These are phyloP conservation scores for Fusarium nematophilum DNA, from an alignment of 2,329 filamentous ascomycete species.

Conservation along the genomic window DNA sequence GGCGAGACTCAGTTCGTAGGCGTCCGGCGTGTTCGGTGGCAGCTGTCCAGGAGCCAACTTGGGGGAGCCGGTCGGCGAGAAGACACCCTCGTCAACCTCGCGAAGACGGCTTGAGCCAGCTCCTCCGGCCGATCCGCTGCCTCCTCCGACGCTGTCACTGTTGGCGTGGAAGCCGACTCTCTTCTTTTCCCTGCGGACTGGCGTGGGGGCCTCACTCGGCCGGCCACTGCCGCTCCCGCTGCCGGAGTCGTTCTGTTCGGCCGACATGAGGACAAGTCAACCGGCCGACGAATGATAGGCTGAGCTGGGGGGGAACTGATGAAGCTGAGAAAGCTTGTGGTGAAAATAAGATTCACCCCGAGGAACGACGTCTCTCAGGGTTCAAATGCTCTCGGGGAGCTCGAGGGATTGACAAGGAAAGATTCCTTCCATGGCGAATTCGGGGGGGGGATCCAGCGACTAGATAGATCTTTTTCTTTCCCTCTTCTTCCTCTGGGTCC, in stretches of 20 bases:
- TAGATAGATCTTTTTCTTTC: slow-evolving; percentile 28
- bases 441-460: slow-evolving; percentile 24
- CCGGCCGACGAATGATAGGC: slow-evolving; percentile 3
- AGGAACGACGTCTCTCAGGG: slow-evolving; percentile 33
- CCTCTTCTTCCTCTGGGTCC: not conserved
- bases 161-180: slow-evolving; percentile 53
- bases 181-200: slow-evolving; percentile 54
- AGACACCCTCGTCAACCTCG: slow-evolving; percentile 33
- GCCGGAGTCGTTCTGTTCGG: slow-evolving; percentile 44
- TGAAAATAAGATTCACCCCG: slow-evolving; percentile 11
- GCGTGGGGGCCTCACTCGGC: slow-evolving; percentile 46
- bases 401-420: slow-evolving; percentile 23
- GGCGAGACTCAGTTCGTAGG: slow-evolving; percentile 52
- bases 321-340: slow-evolving; percentile 12
- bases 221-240: slow-evolving; percentile 33
- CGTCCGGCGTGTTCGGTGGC: slow-evolving; percentile 52
- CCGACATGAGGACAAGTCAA: slow-evolving; percentile 28
- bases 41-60: slow-evolving; percentile 38
- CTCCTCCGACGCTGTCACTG: slow-evolving; percentile 39
- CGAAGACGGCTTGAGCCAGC: slow-evolving; percentile 15
- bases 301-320: not conserved
- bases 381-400: slow-evolving; percentile 20
- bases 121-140: slow-evolving; percentile 3
- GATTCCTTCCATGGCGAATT: slow-evolving; percentile 36
- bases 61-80: slow-evolving; percentile 45